A percentile compares a stretch with the other conserved stretches of the same genome.
Conservation (phyloP, 2,329 filamentous ascomycete genomes). For the Rhinocladiella mackenziei region DNA sequence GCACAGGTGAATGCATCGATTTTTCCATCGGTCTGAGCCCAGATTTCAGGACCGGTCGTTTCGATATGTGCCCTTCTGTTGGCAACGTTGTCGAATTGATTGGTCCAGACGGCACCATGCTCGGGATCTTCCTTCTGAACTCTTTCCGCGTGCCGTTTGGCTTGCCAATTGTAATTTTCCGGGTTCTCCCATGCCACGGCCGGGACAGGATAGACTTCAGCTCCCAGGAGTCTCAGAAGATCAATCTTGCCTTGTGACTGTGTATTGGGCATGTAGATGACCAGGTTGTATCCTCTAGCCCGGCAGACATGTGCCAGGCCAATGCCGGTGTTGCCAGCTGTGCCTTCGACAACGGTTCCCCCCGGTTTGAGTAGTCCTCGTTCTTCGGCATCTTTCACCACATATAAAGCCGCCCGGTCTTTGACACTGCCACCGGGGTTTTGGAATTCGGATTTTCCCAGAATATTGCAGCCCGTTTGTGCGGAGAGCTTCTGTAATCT, state of each 20-base stretch:
- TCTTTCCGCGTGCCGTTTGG: conserved; percentile 75
- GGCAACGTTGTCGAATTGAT: conserved; percentile 96
- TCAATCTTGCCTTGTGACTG: conserved; percentile 98
- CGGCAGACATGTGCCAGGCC: conserved; percentile 95
- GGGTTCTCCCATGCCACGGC: conserved; percentile 94
- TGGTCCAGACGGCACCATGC: conserved; percentile 93
- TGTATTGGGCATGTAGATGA: conserved; percentile 99
- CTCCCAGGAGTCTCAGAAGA: conserved; percentile 80
- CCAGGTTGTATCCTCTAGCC: conserved; percentile 83
- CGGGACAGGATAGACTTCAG: conserved; percentile 92
- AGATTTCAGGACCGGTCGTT: conserved; percentile 96
- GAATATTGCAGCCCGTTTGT: conserved; percentile 86
- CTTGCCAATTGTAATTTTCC: conserved; percentile 97
- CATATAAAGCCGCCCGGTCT: conserved; percentile 90
- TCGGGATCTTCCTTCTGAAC: conserved; percentile 40
- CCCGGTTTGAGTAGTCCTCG: conserved; percentile 75
- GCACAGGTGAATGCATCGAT: conserved; percentile 94
- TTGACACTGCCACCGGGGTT: conserved; percentile 96
- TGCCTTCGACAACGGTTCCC: conserved; percentile 94
- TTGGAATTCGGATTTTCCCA: conserved; percentile 98
- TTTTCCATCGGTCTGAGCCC: conserved; percentile 80
- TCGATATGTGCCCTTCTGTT: conserved; percentile 93
- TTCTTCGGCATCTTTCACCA: conserved; percentile 90
- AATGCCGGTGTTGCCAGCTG: conserved; percentile 96
- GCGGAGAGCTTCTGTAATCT: conserved; percentile 82